phyloP scores from a whole-genome alignment of 495 filamentous ascomycete genomes.

The Talaromyces liani region DNA sequence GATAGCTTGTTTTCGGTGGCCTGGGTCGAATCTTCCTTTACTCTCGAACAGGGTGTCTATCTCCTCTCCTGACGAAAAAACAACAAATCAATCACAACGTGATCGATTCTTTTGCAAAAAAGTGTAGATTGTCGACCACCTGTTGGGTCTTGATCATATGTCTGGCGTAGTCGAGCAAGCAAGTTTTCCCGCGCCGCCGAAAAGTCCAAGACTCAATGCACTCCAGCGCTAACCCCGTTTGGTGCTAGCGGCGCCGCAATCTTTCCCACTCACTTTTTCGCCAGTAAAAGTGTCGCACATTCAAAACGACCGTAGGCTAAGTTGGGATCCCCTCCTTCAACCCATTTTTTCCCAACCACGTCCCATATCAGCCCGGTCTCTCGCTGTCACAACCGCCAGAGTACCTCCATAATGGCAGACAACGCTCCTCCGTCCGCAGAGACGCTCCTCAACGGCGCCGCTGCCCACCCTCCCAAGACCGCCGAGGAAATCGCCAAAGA shows the following conservation, averaged over 20 bases:
- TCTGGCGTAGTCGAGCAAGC: background rate
- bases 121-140: background rate
- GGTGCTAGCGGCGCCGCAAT: slow-evolving; percentile 25
- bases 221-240: background rate
- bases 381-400: slow-evolving; percentile 10
- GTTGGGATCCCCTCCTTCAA: slow-evolving; percentile 9
- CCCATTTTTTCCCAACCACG: slow-evolving; percentile 9
- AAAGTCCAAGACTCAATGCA: background rate
- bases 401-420: slow-evolving; percentile 54
- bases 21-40: background rate
- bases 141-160: background rate
- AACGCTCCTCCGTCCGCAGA: slow-evolving; percentile 47
- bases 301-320: slow-evolving; percentile 11
- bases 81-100: background rate
- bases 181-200: slow-evolving; percentile 2
- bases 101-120: background rate
- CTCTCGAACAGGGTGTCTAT: background rate
- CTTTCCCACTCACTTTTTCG: slow-evolving; percentile 37
- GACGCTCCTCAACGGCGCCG: slow-evolving; percentile 47
- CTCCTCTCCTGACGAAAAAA: background rate
- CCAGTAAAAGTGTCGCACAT: slow-evolving; percentile 24
- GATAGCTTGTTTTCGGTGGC: background rate
- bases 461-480: slow-evolving; percentile 34
- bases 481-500: slow-evolving; percentile 52
- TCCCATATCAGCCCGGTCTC: slow-evolving; percentile 10